Conservation (phyloP, 305 asterid genomes). For the Rubia balearica region DNA sequence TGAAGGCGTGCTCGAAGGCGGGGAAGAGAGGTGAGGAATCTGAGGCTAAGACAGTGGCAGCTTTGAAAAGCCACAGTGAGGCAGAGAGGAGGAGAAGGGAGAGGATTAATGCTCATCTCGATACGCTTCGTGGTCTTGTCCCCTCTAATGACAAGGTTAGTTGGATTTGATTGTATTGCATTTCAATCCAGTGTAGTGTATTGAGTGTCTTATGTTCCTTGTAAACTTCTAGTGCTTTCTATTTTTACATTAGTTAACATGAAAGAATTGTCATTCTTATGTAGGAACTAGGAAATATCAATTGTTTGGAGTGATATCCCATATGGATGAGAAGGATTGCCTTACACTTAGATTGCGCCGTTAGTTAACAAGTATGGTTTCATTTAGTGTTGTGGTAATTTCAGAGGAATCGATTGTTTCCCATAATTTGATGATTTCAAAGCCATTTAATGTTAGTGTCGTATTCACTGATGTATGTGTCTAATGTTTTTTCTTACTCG, state of each 20-base stretch:
- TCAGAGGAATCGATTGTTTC: background rate
- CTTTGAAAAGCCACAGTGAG: slow-evolving; percentile 82
- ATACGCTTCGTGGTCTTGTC: slow-evolving; percentile 55
- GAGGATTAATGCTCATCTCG: slow-evolving; percentile 67
- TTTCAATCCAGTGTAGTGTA: background rate
- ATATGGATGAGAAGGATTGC: background rate
- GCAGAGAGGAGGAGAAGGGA: slow-evolving; percentile 83
- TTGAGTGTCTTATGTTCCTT: background rate
- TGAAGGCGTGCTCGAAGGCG: slow-evolving; percentile 34
- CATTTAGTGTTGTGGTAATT: background rate
- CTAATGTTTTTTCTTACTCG: background rate
- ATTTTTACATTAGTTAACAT: background rate
- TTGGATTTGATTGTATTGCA: background rate
- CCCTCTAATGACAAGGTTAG: slow-evolving; percentile 64
- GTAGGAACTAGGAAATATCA: background rate
- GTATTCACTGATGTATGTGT: background rate
- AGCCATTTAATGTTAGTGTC: background rate
- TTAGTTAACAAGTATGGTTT: background rate
- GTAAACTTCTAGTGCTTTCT: background rate
- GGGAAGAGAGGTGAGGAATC: slow-evolving; percentile 36
- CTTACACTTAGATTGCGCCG: too few species aligned
- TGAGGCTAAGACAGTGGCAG: slow-evolving; percentile 46
- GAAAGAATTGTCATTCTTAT: background rate
- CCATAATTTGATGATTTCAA: background rate
- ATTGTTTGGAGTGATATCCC: background rate